phyloP scores from a whole-genome alignment of 768 basidiomycete genomes.

The Trametes sanguinea region DNA sequence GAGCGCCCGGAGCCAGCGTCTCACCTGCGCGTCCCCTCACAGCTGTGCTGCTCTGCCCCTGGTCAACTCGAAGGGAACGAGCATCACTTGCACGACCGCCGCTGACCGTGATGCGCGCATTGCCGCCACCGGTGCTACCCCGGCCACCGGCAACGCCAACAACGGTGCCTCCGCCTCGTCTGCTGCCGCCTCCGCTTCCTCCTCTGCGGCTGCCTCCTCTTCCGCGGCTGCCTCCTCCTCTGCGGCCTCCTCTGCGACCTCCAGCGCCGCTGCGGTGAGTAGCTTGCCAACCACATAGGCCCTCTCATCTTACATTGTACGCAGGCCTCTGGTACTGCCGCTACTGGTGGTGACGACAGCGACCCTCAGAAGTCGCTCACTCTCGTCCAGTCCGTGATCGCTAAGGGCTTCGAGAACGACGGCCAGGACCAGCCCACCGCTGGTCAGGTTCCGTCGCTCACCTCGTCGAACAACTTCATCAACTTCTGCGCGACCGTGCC shows the following conservation, averaged over 20 bases:
- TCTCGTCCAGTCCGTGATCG: constrained; percentile 49
- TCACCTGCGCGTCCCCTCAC: constrained; percentile 31
- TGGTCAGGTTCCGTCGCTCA: constrained; percentile 53
- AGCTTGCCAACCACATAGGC: neutral
- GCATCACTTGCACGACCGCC: constrained; percentile 52
- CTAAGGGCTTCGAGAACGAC: constrained; percentile 47
- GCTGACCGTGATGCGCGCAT: constrained; percentile 41
- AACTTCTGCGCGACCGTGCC: constrained; percentile 49
- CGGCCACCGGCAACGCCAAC: constrained; percentile 4
- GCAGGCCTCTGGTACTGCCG: constrained; percentile 23
- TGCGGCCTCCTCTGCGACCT: constrained; percentile 6
- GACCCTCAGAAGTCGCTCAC: constrained; percentile 30
- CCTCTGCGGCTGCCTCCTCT: neutral
- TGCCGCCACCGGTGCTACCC: constrained; percentile 36
- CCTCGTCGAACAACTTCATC: constrained; percentile 67
- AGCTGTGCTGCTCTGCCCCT: constrained; percentile 54
- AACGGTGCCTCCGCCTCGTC: neutral
- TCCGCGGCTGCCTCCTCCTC: neutral
- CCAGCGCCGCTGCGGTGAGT: constrained; percentile 35
- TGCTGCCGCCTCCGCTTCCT: neutral
- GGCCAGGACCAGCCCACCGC: constrained; percentile 46
- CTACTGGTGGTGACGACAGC: constrained; percentile 2
- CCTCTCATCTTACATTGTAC: neutral
- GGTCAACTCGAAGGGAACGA: constrained; percentile 50
- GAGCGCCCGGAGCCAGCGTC: constrained; percentile 25